These are phyloP conservation scores for Ananas comosus DNA, from an alignment of 176 grass and related monocot genomes.

Conservation along the genomic window DNA sequence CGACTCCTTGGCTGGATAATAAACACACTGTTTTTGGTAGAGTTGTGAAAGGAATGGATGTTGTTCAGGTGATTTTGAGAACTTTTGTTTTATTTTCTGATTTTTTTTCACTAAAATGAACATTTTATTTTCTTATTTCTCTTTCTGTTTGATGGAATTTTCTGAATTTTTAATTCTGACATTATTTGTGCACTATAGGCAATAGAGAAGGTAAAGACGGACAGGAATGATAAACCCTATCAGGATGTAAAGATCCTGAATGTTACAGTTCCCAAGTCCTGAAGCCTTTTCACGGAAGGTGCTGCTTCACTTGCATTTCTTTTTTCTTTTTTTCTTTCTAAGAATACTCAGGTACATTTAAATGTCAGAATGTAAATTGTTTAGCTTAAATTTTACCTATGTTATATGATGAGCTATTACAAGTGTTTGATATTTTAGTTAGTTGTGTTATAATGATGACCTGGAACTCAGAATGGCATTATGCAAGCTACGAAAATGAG, in stretches of 20 bases:
- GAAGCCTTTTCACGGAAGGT: not conserved
- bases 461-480: too few species aligned
- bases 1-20: conserved; percentile 97
- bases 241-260: conserved; percentile 98
- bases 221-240: conserved; percentile 97
- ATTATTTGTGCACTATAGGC: conserved; percentile 10
- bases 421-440: too few species aligned
- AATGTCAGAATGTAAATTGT: too few species aligned
- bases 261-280: conserved; percentile 91
- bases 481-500: too few species aligned
- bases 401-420: too few species aligned
- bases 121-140: not conserved
- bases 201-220: conserved; percentile 93
- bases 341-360: too few species aligned
- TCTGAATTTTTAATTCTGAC: not conserved
- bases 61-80: conserved; percentile 71
- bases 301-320: too few species aligned
- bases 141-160: not conserved
- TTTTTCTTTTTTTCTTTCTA: too few species aligned
- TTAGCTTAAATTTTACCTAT: too few species aligned
- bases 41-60: conserved; percentile 99
- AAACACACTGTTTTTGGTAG: conserved; percentile 96
- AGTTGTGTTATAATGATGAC: too few species aligned
- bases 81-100: conserved; percentile 1
- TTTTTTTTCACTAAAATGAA: not conserved